phyloP scores from a whole-genome alignment of 2,329 filamentous ascomycete species.

The Akanthomyces muscarius region DNA sequence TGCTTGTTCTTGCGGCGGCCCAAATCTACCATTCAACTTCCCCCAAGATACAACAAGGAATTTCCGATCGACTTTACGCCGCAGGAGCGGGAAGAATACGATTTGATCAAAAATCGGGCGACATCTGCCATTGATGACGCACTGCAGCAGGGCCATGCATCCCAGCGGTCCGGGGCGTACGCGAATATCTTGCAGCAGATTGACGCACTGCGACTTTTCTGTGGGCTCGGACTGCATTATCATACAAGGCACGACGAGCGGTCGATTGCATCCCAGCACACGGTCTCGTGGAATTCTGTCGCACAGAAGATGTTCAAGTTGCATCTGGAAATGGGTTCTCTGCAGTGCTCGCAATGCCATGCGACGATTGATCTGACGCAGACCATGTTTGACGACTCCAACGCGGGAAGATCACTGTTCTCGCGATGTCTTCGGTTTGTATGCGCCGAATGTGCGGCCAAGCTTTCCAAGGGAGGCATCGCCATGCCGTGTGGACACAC shows the following conservation, averaged over 20 bases:
- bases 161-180: constrained; percentile 23
- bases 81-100: constrained; percentile 35
- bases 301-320: constrained; percentile 36
- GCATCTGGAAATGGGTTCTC: constrained; percentile 24
- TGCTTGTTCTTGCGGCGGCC: constrained; percentile 39
- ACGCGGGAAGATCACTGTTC: constrained; percentile 23
- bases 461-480: not conserved
- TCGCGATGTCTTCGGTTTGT: constrained; percentile 31
- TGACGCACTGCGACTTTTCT: constrained; percentile 42
- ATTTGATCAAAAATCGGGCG: constrained; percentile 22
- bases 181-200: constrained; percentile 43
- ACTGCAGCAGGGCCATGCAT: constrained; percentile 22
- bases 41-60: constrained; percentile 30
- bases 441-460: constrained; percentile 29
- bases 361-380: constrained; percentile 20
- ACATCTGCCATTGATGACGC: constrained; percentile 31
- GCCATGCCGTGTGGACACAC: constrained; percentile 25
- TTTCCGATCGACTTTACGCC: constrained; percentile 34
- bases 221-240: constrained; percentile 43
- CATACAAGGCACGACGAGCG: constrained; percentile 26
- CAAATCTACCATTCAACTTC: constrained; percentile 37
- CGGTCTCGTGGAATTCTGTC: constrained; percentile 19
- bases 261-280: not conserved
- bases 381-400: constrained; percentile 20
- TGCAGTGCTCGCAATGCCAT: constrained; percentile 29